Evolutionary conservation across 345 rosid species (phyloP).

Genomic region (Limnanthes douglasii): DNA sequence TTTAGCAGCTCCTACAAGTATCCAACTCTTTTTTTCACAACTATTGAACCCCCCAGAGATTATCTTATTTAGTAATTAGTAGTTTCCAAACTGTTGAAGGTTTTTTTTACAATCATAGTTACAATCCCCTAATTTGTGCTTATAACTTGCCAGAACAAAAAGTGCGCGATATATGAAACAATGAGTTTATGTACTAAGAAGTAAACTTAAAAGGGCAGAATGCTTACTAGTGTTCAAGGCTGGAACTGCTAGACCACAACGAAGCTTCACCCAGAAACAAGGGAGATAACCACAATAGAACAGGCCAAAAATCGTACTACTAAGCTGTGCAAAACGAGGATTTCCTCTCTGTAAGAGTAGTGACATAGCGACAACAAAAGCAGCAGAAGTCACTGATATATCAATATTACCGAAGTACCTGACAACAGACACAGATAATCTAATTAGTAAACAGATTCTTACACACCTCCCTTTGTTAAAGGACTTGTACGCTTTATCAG

Average conservation of each 20-base stretch:
- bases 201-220: slow-evolving; percentile 5
- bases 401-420: slow-evolving; percentile 88
- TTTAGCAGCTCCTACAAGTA: no score
- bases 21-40: no score
- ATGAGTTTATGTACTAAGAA: no score
- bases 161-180: no score
- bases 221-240: slow-evolving; percentile 67
- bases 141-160: no score
- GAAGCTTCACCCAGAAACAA: slow-evolving; percentile 90
- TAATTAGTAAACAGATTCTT: slow-evolving; percentile 5
- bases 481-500: no score
- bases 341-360: slow-evolving; percentile 77
- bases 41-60: no score
- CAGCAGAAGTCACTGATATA: slow-evolving; percentile 63
- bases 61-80: no score
- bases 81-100: no score
- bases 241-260: slow-evolving; percentile 73
- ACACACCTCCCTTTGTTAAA: neutral
- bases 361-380: slow-evolving; percentile 65
- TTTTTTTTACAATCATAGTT: no score
- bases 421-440: slow-evolving; percentile 9
- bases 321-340: slow-evolving; percentile 89
- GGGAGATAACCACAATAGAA: slow-evolving; percentile 91
- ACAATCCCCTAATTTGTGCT: no score
- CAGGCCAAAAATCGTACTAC: slow-evolving; percentile 79